Base-by-base conservation (phyloP, 2,329 filamentous ascomycete genomes). In the Arthroderma sp. region DNA sequence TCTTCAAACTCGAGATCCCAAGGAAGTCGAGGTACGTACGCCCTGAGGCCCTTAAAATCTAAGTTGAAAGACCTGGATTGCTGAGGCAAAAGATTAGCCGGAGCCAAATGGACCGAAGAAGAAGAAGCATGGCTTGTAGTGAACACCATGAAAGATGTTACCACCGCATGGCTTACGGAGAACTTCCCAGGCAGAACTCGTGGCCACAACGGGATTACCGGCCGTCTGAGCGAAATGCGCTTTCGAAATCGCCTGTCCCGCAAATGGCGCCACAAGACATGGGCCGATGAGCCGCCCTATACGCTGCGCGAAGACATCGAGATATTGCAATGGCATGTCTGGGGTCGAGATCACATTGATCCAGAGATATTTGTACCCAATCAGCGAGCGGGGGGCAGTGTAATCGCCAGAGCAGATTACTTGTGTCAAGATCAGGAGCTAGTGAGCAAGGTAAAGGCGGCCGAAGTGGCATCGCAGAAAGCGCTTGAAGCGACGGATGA, bases 321-420 rank as follows among this genome's bases (percentile, higher is more conserved):
- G 47, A 61, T 63, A 28, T 47, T 64, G 13, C 56, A 57, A 44
- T 64, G 61, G 61, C 55, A 62, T 31, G 56, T 62, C 15, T 60
- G 57, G 35, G 59, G 55, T 8, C 44, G 60, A 9, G 23, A 39
- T n/a, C 44, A 35, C 28, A 57, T 64, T 31, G 61, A 64, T 41
- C 11, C 59, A 0, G n/a, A 54, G 37, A 58, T 62, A 38, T 64
- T 63, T 44, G 52, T 56, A 6, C 33, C 35, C 6, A 61, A 54
- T 8, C 35, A 62, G 43, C 62, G 62, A 11, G 59, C 60, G 17
- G 62, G 60, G 3, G 55, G 49, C 9, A 59, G 43, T 21, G 55
- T 63, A 8, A 47, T 58, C 9, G 41, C 47, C 19, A 58, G 62
- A 25, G 58, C 56, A 35, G 28, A 58, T 17, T 63, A 60, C 54